These are phyloP conservation scores for Metahyphopichia silvanorum DNA, from an alignment of 805 yeast genomes.

Conservation along the genomic window DNA sequence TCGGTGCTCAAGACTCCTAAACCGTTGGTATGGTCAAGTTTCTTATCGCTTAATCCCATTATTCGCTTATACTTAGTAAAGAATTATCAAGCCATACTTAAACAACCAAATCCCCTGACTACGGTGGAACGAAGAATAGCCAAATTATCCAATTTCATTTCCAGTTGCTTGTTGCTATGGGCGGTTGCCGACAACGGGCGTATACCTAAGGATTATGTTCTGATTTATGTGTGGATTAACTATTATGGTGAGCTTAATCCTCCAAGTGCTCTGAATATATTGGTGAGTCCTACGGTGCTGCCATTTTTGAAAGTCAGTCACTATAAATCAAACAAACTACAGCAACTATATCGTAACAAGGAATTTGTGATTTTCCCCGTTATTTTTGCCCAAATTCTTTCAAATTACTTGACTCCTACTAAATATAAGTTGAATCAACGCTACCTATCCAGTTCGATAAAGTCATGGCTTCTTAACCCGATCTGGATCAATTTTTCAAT, in stretches of 20 bases:
- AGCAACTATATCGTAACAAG: conserved; percentile 23
- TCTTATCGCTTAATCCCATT: conserved; percentile 29
- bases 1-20: conserved; percentile 19
- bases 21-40: conserved; percentile 27
- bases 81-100: not conserved
- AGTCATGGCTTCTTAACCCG: conserved; percentile 31
- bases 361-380: conserved; percentile 32
- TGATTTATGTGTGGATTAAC: conserved; percentile 28
- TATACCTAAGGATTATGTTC: conserved; percentile 37
- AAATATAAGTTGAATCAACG: conserved; percentile 30
- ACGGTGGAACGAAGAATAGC: conserved; percentile 13
- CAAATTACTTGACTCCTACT: conserved; percentile 41
- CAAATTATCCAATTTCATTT: conserved; percentile 18
- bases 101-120: not conserved
- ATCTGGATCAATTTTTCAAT: conserved; percentile 39
- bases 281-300: conserved; percentile 24
- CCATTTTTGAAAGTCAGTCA: conserved; percentile 20
- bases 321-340: conserved; percentile 17
- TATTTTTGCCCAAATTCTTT: conserved; percentile 36
- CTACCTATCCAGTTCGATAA: conserved; percentile 31
- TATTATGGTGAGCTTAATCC: conserved; percentile 30
- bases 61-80: conserved; percentile 12
- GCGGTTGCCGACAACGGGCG: conserved; percentile 22
- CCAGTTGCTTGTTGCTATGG: conserved; percentile 19
- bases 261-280: conserved; percentile 27